A percentile compares a stretch with the other conserved stretches of the same genome.
Evolutionary conservation across 2,329 filamentous ascomycete species (phyloP).

Genomic region (Chrysosphaeria jannelii): DNA sequence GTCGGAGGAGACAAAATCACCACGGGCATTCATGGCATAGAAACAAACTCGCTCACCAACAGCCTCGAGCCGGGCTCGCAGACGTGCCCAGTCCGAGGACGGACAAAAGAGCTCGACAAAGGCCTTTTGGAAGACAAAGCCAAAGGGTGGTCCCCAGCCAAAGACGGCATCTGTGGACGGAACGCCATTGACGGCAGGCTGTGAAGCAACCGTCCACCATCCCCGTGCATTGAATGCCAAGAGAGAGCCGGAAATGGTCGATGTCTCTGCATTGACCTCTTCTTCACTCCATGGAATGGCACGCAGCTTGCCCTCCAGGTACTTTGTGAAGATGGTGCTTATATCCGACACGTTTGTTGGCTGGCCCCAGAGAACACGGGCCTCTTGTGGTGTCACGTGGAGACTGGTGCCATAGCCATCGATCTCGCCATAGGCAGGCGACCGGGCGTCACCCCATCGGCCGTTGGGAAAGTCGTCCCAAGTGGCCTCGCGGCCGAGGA

Average conservation of each 20-base stretch:
- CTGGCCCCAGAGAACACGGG: slow-evolving; percentile 58
- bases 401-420: slow-evolving; percentile 89
- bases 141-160: slow-evolving; percentile 76
- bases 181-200: slow-evolving; percentile 74
- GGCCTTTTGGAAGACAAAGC: slow-evolving; percentile 93
- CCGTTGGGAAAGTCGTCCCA: slow-evolving; percentile 99
- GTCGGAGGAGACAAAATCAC: slow-evolving; percentile 52
- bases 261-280: slow-evolving; percentile 55
- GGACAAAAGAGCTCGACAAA: slow-evolving; percentile 94
- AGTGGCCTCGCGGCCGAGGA: slow-evolving; percentile 72
- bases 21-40: slow-evolving; percentile 53
- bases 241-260: slow-evolving; percentile 47
- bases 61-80: slow-evolving; percentile 29
- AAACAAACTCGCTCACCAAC: slow-evolving; percentile 44
- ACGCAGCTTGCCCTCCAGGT: slow-evolving; percentile 48
- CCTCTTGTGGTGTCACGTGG: slow-evolving; percentile 65
- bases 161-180: slow-evolving; percentile 49
- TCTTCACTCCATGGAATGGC: slow-evolving; percentile 90
- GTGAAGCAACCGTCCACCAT: slow-evolving; percentile 91
- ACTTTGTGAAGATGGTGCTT: slow-evolving; percentile 47
- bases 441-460: slow-evolving; percentile 90
- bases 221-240: slow-evolving; percentile 47
- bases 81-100: slow-evolving; percentile 32
- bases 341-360: slow-evolving; percentile 44
- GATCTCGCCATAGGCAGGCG: slow-evolving; percentile 82